Base-by-base conservation (phyloP, 2,329 filamentous ascomycete species). In the Nothophoma quercina region DNA sequence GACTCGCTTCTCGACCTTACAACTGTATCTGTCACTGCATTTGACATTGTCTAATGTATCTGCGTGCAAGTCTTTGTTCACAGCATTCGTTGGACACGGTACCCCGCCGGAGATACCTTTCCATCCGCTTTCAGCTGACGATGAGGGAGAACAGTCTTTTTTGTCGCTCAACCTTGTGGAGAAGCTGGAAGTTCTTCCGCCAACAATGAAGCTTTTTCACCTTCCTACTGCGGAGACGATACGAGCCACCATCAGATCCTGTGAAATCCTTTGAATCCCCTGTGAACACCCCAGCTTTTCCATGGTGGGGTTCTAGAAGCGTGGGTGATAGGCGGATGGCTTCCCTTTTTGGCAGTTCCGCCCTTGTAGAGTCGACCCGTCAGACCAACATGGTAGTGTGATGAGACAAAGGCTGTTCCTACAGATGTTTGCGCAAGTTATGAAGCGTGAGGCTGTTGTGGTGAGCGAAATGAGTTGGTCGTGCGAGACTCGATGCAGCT, bases 301-400 rank as follows among this genome's bases (percentile, higher is more conserved):
- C n/a, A n/a, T 28, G 32, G 30, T 12, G 26, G 19, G n/a, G 36
- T 46, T 52, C 49, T 52, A 52, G 49, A 52, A 52, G 42, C 36
- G 36, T 47, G 36, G 35, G 36, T 26, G 33, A 5, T 41, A 18
- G 33, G 35, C 42, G 49, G 49, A 23, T 52, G 42, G 35, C 16
- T 52, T 52, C 30, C 49, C 36, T n/a, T 42, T 46, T 43, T 26
- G 42, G 49, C 38, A 4, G n/a, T 19, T 26, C 15, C 36, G 42
- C 30, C 30, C 25, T 34, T 28, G 33, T 44, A 21, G 4, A 23
- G 10, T 32, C 19, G 19, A 32, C 13, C 2, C 19, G 23, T 41
- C n/a, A n/a, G 32, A 21, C 25, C 21, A 5, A 13, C 19, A 13
- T n/a, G 13, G 25, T 46, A 36, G 42, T 32, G 25, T 32, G 28